Percentiles rank a stretch among this genome's conserved stretches.
phyloP scores from a whole-genome alignment of 225 moss, liverwort and hornwort species.

The Ulota crispa region DNA sequence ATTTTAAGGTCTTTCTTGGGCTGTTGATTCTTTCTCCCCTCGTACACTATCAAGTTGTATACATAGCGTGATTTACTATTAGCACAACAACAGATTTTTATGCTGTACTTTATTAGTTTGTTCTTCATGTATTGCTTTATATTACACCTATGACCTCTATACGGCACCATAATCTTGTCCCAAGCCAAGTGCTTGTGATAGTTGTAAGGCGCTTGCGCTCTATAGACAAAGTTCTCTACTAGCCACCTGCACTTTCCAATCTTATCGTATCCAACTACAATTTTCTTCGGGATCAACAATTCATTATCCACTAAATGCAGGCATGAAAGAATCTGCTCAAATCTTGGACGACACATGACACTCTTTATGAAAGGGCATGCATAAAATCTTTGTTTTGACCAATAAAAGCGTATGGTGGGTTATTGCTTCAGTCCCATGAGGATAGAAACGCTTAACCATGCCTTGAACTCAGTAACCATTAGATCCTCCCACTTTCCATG shows the following conservation, averaged over 20 bases:
- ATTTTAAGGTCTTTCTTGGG: too few species aligned
- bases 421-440: neutral
- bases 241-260: neutral
- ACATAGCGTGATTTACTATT: too few species aligned
- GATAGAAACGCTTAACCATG: neutral
- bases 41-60: too few species aligned
- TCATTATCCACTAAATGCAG: neutral
- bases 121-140: neutral
- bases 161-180: neutral
- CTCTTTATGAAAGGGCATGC: neutral
- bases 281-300: neutral
- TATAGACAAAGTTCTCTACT: neutral
- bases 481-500: neutral
- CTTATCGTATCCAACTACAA: neutral
- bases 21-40: too few species aligned
- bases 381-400: neutral
- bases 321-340: neutral
- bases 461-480: neutral
- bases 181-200: neutral
- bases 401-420: neutral
- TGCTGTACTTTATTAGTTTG: neutral
- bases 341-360: neutral
- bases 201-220: neutral
- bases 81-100: neutral
- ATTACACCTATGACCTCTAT: neutral